Base-by-base conservation (phyloP, 2,329 filamentous ascomycete species). In the Xylariaceae sp. region DNA sequence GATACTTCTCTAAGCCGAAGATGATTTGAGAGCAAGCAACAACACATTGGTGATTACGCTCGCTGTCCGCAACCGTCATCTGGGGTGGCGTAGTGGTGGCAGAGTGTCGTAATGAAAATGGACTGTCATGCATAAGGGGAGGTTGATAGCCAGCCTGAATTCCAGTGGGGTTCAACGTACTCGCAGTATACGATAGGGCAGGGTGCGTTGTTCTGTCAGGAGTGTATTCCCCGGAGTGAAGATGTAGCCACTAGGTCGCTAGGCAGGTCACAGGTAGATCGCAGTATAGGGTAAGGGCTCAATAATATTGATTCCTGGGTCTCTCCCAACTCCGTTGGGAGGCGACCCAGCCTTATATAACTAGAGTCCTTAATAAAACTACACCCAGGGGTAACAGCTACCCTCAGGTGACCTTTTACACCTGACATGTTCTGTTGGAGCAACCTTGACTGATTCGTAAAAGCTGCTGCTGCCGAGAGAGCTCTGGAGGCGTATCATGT, bases 1-100 rank as follows among this genome's bases (percentile, higher is more conserved):
- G 40, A 44, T 44, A 44, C 19, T 44, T 44, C 24, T 44, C 40
- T 24, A 44, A 21, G 40, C 40, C 24, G 40, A 44, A 44, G 40
- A 44, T 44, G 40, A 44, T 44, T 29, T 44, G 40, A 12, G 40
- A 44, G 40, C 40, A 44, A 24, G 40, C 40, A 24, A 44, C 24
- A 29, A 44, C 40, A 26, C 40, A 44, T 44, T 44, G 40, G 21
- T 44, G 9, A 44, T 23, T 44, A 8, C 40, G 40, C 16, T 44
- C 40, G 34, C 34, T 39, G 40, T 44, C 40, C 26, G 24, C 40
- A 12, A 17, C 40, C 24, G 8, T 26, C 40, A 44, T 44, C 19
- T 44, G 40, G 26, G 21, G 40, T 44, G 40, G 40, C 40, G 40
- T 44, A 3, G 26, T 24, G 40, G 40, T 23, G 40, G 8, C 21